phyloP scores from a whole-genome alignment of 306 rosid genomes.

The Gastrolobium villosum region DNA sequence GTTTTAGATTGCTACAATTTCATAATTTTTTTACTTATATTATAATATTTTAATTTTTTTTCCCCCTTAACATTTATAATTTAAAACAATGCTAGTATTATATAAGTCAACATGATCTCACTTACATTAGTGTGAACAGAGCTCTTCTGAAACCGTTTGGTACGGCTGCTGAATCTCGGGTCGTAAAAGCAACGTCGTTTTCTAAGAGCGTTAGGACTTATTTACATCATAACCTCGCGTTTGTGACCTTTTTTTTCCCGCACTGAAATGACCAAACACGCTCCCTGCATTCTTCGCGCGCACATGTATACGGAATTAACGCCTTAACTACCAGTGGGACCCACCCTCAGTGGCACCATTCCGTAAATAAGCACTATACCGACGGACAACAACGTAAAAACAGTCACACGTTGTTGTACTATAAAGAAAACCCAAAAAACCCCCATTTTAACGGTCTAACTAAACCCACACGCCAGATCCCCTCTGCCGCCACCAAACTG shows the following conservation, averaged over 20 bases:
- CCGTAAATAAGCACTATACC: constrained; percentile 48
- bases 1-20: too few species aligned
- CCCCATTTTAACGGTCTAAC: constrained; percentile 53
- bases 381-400: constrained; percentile 36
- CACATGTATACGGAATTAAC: constrained; percentile 65
- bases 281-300: constrained; percentile 37
- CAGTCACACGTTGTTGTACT: neutral
- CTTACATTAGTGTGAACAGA: neutral
- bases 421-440: constrained; percentile 49
- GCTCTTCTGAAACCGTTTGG: neutral
- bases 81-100: too few species aligned
- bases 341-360: constrained; percentile 54
- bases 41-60: too few species aligned
- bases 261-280: constrained; percentile 44
- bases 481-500: constrained; percentile 60
- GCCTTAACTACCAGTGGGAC: constrained; percentile 78
- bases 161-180: neutral
- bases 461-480: constrained; percentile 15
- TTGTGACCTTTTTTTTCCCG: neutral
- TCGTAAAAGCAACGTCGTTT: constrained; percentile 15
- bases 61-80: too few species aligned
- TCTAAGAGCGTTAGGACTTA: neutral
- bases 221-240: neutral
- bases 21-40: too few species aligned
- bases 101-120: constrained; percentile 37